These are phyloP conservation scores for Cryptosporidium canis DNA, from an alignment of 169 alveolate species.

Conservation along the genomic window DNA sequence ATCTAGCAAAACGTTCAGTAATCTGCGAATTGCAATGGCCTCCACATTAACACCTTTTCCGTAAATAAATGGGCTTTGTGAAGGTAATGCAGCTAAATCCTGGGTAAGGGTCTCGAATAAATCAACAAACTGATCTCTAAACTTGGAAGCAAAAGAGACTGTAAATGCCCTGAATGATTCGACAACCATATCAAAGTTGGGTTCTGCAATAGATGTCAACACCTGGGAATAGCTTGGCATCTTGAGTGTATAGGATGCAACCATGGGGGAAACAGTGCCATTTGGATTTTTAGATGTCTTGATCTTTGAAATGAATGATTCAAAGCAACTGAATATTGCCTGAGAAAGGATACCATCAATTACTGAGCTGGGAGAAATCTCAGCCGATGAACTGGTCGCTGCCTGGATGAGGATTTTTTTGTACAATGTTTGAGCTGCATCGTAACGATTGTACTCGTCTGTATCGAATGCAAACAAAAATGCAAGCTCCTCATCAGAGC, in stretches of 20 bases:
- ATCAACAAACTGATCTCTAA: background rate
- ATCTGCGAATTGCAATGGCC: slow-evolving; percentile 44
- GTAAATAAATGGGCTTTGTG: slow-evolving; percentile 46
- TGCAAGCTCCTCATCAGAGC: slow-evolving; percentile 84
- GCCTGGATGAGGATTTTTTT: slow-evolving; percentile 74
- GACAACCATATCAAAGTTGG: slow-evolving; percentile 26
- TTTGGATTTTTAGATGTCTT: slow-evolving; percentile 34
- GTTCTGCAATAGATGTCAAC: slow-evolving; percentile 2
- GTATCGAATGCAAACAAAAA: slow-evolving; percentile 87
- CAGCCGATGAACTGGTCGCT: slow-evolving; percentile 16
- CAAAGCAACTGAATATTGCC: slow-evolving; percentile 33
- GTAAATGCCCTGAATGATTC: slow-evolving; percentile 27
- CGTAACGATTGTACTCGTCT: slow-evolving; percentile 84
- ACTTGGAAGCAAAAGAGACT: slow-evolving; percentile 1
- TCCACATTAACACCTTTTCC: slow-evolving; percentile 64
- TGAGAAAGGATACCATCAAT: slow-evolving; percentile 15
- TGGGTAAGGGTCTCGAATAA: slow-evolving; percentile 13
- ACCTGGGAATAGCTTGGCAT: slow-evolving; percentile 44
- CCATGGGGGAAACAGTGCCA: slow-evolving; percentile 51
- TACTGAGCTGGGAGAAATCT: background rate
- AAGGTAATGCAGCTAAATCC: slow-evolving; percentile 18
- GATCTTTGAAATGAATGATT: slow-evolving; percentile 18
- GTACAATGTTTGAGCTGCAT: slow-evolving; percentile 74
- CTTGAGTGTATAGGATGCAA: slow-evolving; percentile 35
- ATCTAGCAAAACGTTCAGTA: slow-evolving; percentile 41